Evolutionary conservation across 2,329 filamentous ascomycete genomes (phyloP), one percentile per base, ranked within the genome.

Genomic region (Beauveria sp.): DNA sequence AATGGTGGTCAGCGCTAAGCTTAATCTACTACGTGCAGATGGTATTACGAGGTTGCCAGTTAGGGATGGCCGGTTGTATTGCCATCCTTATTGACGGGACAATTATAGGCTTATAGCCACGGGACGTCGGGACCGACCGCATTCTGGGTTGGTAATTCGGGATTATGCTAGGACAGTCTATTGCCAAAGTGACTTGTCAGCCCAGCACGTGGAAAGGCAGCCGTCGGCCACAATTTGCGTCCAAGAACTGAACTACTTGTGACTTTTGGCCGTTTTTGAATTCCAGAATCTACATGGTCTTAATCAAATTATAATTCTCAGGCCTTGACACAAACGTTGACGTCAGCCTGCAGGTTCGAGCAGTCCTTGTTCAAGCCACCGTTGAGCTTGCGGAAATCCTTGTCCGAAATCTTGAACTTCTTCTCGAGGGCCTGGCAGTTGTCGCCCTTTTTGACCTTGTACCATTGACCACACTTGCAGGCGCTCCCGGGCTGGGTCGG

Each of bases 361-460:
- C 62, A 63, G 22, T 62, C 52, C 43, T 31, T 40, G 42, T 51
- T 31, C 34, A 63, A 24, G n/a, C 40, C 51, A 12, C 34, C 28
- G 45, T 64, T 64, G 31, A 49, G 55, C 43, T 43, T 43, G 18
- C 14, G 53, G 40, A 56, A 56, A 14, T 56, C 42, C 8, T 42
- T 26, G 22, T 56, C n/a, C 24, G 53, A 56, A 9, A 56, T 58
- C 9, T 38, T 45, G 16, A 45, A 53, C 40, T 50, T 38, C 22
- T 42, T 42, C 20, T 58, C 61, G 2, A 64, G 45, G 1, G 20
- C 53, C 31, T 53, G 40, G 57, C 63, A 64, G 24, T 52, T 57
- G 26, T 64, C 63, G 34, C 63, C 63, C 8, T 46, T 56, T 24
- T 58, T 42, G 42, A 62, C 59, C 52, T 52, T 61, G 48, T 64